These are phyloP conservation scores for Geum urbanum DNA, from an alignment of 306 rosid species.

Conservation along the genomic window DNA sequence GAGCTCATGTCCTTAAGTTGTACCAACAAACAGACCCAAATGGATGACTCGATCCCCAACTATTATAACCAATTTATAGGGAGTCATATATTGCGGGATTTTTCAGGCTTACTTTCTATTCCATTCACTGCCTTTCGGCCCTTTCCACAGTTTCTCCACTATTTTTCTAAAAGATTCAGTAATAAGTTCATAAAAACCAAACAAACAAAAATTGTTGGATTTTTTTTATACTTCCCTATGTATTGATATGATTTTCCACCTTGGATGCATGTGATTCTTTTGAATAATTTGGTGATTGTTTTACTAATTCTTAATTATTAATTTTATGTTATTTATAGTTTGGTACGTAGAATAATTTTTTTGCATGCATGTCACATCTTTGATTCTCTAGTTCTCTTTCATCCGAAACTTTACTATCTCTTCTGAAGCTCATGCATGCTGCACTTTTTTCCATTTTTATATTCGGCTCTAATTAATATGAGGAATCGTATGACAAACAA, in stretches of 20 bases:
- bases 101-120: neutral
- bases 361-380: neutral
- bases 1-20: neutral
- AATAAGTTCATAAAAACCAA: neutral
- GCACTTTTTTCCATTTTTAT: slow-evolving; percentile 11
- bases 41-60: neutral
- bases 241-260: too few species aligned
- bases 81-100: neutral
- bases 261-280: too few species aligned
- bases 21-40: neutral
- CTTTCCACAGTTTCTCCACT: neutral
- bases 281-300: neutral
- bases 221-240: too few species aligned
- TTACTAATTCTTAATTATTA: neutral
- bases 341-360: neutral
- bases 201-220: too few species aligned
- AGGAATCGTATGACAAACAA: neutral
- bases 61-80: neutral
- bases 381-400: neutral
- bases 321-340: neutral
- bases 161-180: neutral
- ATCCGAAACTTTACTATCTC: slow-evolving; percentile 8
- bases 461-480: neutral
- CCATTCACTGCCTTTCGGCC: neutral
- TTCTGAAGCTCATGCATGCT: neutral